Evolutionary conservation across 108 stramenopile genomes (phyloP).

Genomic region (Stephanodiscus triporus): DNA sequence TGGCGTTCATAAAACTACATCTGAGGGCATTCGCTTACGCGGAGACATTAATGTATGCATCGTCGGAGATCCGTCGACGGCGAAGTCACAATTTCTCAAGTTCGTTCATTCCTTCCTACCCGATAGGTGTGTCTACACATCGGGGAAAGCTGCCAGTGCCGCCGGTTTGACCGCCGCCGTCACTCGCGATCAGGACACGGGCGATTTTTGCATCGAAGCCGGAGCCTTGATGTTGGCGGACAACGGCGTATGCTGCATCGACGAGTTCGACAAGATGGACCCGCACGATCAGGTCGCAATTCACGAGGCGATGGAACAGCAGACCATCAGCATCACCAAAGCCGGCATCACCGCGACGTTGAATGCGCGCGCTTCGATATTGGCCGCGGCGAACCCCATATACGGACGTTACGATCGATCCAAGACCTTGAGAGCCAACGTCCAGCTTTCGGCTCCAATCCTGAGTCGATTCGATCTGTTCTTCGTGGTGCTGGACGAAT

Average conservation of each 20-base stretch:
- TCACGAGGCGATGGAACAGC: constrained; percentile 99
- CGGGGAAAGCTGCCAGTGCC: constrained; percentile 96
- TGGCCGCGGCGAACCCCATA: constrained; percentile 99
- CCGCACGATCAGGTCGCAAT: constrained; percentile 95
- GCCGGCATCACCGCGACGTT: constrained; percentile 99
- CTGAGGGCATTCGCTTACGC: constrained; percentile 95
- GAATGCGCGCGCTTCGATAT: constrained; percentile 97
- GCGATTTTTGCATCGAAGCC: constrained; percentile 98
- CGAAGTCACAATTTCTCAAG: constrained; percentile 97
- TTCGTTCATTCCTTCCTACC: constrained; percentile 96
- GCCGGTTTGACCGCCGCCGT: constrained; percentile 99
- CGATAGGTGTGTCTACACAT: constrained; percentile 93
- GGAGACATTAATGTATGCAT: constrained; percentile 99
- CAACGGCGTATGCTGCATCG: constrained; percentile 99
- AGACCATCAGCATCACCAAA: constrained; percentile 99
- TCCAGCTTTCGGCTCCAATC: constrained; percentile 95
- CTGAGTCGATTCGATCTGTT: constrained; percentile 99
- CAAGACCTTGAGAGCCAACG: constrained; percentile 96
- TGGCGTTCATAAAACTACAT: constrained; percentile 96
- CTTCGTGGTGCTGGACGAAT: constrained; percentile 98
- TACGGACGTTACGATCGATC: constrained; percentile 98
- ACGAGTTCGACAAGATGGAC: constrained; percentile 97
- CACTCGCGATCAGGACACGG: constrained; percentile 96
- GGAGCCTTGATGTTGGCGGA: constrained; percentile 99
- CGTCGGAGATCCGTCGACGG: constrained; percentile 98